Percentiles rank a stretch among this genome's conserved stretches.
Evolutionary conservation across 768 basidiomycete genomes (phyloP).

Genomic region (Auricularia auricula-judae): DNA sequence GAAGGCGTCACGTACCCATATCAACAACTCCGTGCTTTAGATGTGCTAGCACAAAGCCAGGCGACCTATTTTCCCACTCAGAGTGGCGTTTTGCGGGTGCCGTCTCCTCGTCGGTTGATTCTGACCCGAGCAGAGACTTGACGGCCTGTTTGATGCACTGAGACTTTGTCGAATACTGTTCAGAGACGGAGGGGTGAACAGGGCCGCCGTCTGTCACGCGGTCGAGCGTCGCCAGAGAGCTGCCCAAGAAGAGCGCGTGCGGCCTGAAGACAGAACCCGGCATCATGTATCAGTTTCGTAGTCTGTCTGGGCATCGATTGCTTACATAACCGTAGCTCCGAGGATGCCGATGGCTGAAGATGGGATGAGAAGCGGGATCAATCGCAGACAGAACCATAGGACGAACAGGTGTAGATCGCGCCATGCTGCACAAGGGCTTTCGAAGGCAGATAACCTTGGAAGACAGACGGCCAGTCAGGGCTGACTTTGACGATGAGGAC

Average conservation of each 20-base stretch:
- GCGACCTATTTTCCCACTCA: constrained; percentile 46
- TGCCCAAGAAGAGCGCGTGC: constrained; percentile 81
- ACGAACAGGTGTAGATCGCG: constrained; percentile 56
- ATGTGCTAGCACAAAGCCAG: constrained; percentile 48
- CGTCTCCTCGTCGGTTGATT: not conserved
- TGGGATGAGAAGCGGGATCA: not conserved
- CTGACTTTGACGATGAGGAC: constrained; percentile 62
- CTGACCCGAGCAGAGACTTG: constrained; percentile 14
- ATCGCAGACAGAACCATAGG: not conserved
- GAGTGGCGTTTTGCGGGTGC: constrained; percentile 4
- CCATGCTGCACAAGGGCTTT: constrained; percentile 47
- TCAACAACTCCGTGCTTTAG: constrained; percentile 57
- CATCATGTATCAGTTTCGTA: no score
- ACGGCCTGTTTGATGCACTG: constrained; percentile 8
- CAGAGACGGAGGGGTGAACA: not conserved
- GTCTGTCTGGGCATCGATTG: not conserved
- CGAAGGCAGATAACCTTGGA: constrained; percentile 68
- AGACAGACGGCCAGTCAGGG: constrained; percentile 63
- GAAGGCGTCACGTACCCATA: constrained; percentile 28
- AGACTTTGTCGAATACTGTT: constrained; percentile 5
- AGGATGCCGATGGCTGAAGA: constrained; percentile 54
- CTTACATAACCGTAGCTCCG: constrained; percentile 68
- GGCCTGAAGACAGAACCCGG: constrained; percentile 31
- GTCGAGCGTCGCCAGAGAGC: constrained; percentile 75
- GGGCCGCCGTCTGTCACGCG: constrained; percentile 28